Evolutionary conservation across 73 alveolate species (phyloP).

Genomic region (Diophrys sp.): DNA sequence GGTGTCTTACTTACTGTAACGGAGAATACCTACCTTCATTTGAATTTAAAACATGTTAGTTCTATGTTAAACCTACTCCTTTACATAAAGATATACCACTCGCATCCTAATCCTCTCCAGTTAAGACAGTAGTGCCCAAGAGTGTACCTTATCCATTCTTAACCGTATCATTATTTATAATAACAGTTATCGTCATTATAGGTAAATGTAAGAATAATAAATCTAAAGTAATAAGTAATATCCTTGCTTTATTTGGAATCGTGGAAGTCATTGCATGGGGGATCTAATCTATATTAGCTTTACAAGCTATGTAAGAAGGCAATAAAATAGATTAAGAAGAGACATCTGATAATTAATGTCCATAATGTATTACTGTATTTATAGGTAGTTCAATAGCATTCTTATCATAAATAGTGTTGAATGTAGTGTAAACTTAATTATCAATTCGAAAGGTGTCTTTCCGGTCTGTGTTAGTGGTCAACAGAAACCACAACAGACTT

Average conservation of each 20-base stretch:
- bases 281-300: background rate
- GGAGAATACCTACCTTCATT: background rate
- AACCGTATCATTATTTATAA: background rate
- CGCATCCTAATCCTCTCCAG: background rate
- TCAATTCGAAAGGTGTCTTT: too few species aligned
- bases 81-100: too few species aligned
- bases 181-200: background rate
- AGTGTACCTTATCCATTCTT: slow-evolving; percentile 5
- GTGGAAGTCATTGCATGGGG: slow-evolving; percentile 20
- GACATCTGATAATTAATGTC: too few species aligned
- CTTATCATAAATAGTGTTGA: too few species aligned
- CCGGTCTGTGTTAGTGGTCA: too few species aligned
- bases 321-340: too few species aligned
- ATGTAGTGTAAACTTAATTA: too few species aligned
- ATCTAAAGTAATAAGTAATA: slow-evolving; percentile 23
- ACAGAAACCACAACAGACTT: too few species aligned
- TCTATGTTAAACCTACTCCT: background rate
- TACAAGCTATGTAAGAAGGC: too few species aligned
- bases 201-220: slow-evolving; percentile 4
- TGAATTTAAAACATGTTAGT: background rate
- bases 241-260: slow-evolving; percentile 21
- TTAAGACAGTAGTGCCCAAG: background rate
- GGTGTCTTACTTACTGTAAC: background rate
- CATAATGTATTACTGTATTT: too few species aligned
- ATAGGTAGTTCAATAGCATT: too few species aligned